Percentiles rank a stretch among this genome's conserved stretches.
Conservation (phyloP, 2,329 filamentous ascomycete genomes). For the Alternaria triticina region DNA sequence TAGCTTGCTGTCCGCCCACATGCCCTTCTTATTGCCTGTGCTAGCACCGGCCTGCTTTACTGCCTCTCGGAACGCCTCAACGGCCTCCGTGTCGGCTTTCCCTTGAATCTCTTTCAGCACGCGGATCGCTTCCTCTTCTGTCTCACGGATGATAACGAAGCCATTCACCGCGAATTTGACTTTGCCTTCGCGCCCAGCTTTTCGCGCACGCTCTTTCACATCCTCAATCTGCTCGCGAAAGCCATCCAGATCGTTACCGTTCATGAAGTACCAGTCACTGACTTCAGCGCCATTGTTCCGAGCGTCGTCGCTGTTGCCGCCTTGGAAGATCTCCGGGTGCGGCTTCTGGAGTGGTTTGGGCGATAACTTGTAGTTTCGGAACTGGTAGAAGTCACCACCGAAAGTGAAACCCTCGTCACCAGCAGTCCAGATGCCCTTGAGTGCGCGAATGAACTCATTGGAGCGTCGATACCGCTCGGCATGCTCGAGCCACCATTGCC, state of each 20-base stretch:
- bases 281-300: constrained; percentile 57
- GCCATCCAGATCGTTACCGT: constrained; percentile 62
- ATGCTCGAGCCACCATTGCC: constrained; percentile 63
- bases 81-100: constrained; percentile 59
- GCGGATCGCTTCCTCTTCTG: constrained; percentile 58
- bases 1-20: constrained; percentile 61
- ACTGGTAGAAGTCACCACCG: constrained; percentile 61
- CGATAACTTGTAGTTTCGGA: constrained; percentile 57
- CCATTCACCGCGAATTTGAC: constrained; percentile 60
- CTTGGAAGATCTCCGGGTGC: constrained; percentile 61
- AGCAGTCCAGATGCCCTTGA: constrained; percentile 60
- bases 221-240: constrained; percentile 59
- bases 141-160: constrained; percentile 59
- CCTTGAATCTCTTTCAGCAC: constrained; percentile 61
- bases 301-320: constrained; percentile 60
- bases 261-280: constrained; percentile 63
- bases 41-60: constrained; percentile 59
- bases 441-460: constrained; percentile 59
- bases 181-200: constrained; percentile 52
- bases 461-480: constrained; percentile 59
- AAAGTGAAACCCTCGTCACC: constrained; percentile 56
- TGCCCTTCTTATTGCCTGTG: constrained; percentile 57
- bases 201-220: constrained; percentile 55
- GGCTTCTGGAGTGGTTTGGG: constrained; percentile 60
- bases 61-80: constrained; percentile 57